phyloP scores from a whole-genome alignment of 257 asterid genomes.

The Fraxinus pennsylvanica region DNA sequence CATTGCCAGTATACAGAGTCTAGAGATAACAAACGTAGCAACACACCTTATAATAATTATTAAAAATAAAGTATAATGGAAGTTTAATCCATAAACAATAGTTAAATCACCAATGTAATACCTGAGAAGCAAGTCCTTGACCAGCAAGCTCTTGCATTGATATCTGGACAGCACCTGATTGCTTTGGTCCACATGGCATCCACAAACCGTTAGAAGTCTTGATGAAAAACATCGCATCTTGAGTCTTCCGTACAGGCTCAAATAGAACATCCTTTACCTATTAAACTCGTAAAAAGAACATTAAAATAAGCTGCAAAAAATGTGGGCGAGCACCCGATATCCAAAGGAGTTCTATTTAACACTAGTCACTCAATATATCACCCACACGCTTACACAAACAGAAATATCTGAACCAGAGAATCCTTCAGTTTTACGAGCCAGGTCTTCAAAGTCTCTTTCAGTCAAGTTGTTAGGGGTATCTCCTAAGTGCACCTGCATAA shows the following conservation, averaged over 20 bases:
- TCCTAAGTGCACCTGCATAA: constrained; percentile 70
- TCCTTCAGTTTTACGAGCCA: constrained; percentile 70
- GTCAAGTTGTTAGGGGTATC: constrained; percentile 71
- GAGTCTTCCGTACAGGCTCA: constrained; percentile 88
- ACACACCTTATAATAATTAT: too few relatives aligned
- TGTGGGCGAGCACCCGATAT: too few relatives aligned
- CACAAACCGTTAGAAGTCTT: constrained; percentile 58
- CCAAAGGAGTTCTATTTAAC: too few relatives aligned
- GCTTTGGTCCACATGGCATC: constrained; percentile 95
- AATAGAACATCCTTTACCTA: neutral
- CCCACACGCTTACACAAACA: constrained; percentile 57
- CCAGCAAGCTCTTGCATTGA: constrained; percentile 86
- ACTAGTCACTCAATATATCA: too few relatives aligned
- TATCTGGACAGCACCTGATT: constrained; percentile 73
- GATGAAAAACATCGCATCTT: constrained; percentile 82
- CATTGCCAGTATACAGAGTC: too few relatives aligned
- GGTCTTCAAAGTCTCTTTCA: constrained; percentile 65
- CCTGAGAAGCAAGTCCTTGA: constrained; percentile 82
- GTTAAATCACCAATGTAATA: constrained; percentile 19
- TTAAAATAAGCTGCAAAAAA: neutral
- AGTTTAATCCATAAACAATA: too few relatives aligned
- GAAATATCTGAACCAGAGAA: constrained; percentile 76
- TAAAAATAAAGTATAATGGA: too few relatives aligned
- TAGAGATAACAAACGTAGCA: too few relatives aligned
- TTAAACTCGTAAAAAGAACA: neutral